Evolutionary conservation across 2,329 filamentous ascomycete species (phyloP).

Genomic region (Pestalotiopsis sp.): DNA sequence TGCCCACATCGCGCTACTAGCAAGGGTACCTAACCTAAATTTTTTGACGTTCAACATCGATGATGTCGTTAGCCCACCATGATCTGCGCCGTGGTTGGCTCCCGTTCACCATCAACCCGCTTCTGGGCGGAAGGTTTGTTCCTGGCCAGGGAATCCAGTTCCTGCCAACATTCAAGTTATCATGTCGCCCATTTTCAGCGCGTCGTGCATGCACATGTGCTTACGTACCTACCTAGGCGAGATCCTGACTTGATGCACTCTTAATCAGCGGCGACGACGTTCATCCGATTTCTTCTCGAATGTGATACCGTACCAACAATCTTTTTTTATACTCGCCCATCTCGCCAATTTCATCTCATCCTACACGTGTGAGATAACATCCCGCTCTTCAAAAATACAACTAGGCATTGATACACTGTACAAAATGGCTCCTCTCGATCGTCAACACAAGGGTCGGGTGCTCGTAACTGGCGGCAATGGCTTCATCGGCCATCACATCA

Average conservation of each 20-base stretch:
- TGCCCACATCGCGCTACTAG: neutral
- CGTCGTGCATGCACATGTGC: too few species aligned
- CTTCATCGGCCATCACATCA: constrained; percentile 9
- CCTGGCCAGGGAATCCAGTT: neutral
- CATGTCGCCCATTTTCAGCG: too few species aligned
- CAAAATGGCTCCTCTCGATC: constrained; percentile 2
- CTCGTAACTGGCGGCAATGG: constrained; percentile 7
- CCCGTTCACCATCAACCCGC: neutral
- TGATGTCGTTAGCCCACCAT: neutral
- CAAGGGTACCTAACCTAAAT: too few species aligned
- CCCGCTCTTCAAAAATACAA: too few species aligned
- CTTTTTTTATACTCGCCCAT: too few species aligned
- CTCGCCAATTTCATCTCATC: too few species aligned
- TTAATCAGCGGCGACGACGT: too few species aligned
- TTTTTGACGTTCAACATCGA: neutral
- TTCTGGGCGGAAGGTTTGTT: neutral
- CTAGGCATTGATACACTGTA: neutral
- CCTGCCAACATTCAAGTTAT: neutral
- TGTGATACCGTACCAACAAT: too few species aligned
- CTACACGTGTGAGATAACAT: too few species aligned
- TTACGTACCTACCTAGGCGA: too few species aligned
- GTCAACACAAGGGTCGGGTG: neutral
- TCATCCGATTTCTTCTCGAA: too few species aligned
- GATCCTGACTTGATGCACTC: too few species aligned
- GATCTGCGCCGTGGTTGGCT: neutral